These are phyloP conservation scores for Tetrahymena thermophila DNA, from an alignment of 73 alveolate genomes.

Conservation along the genomic window DNA sequence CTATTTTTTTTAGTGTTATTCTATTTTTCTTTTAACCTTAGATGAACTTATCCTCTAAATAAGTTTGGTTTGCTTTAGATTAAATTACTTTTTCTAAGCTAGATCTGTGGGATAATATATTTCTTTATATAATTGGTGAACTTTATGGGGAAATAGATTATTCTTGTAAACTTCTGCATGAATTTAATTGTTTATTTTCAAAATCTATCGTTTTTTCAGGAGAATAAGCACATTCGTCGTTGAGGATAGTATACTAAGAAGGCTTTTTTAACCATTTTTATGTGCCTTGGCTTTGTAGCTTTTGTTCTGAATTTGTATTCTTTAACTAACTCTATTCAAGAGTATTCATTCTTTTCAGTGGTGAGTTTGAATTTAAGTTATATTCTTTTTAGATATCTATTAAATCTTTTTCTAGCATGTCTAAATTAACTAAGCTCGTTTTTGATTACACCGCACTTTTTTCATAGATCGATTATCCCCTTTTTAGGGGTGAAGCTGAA, in stretches of 20 bases:
- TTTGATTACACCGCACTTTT: neutral
- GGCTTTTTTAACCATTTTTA: neutral
- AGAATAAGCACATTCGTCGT: neutral
- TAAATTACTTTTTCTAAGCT: neutral
- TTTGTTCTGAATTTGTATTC: neutral
- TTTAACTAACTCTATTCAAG: neutral
- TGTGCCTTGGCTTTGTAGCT: neutral
- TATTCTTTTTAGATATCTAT: neutral
- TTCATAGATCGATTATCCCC: neutral
- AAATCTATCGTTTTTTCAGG: neutral
- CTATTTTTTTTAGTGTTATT: neutral
- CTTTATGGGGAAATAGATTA: neutral
- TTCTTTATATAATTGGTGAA: neutral
- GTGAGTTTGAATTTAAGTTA: neutral
- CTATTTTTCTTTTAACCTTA: neutral
- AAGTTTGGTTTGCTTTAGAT: neutral
- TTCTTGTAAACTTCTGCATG: neutral
- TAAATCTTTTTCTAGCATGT: neutral
- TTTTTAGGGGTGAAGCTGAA: neutral
- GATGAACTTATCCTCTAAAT: neutral
- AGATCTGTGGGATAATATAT: neutral
- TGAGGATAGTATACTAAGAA: neutral
- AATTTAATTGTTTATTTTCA: neutral
- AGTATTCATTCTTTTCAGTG: neutral
- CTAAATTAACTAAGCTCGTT: neutral